These are phyloP conservation scores for Micractinium conductrix DNA, from an alignment of 139 green algal genomes.

Conservation along the genomic window DNA sequence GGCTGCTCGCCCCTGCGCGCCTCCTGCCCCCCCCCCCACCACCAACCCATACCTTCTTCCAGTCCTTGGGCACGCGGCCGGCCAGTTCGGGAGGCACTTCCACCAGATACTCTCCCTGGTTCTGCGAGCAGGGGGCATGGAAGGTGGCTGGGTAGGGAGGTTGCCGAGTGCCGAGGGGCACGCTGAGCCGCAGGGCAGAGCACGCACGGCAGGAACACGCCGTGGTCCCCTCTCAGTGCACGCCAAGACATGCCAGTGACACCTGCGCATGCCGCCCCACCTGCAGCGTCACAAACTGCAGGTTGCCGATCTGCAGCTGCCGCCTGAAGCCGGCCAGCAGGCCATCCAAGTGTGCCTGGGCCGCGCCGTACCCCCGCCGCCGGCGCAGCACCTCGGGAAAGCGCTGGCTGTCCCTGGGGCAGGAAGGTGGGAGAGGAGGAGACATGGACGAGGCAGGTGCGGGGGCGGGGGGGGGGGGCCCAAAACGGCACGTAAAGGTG, in stretches of 20 bases:
- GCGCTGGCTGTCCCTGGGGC: constrained; percentile 10
- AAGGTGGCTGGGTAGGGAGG: too few species aligned
- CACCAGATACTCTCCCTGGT: constrained; percentile 66
- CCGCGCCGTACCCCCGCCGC: constrained; percentile 30
- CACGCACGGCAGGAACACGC: too few species aligned
- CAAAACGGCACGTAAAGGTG: too few species aligned
- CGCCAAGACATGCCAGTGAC: too few species aligned
- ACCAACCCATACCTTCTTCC: constrained; percentile 71
- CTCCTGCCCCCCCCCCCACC: too few species aligned
- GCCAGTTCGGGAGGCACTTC: constrained; percentile 72
- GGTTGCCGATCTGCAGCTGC: constrained; percentile 35
- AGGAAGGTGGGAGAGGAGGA: background rate
- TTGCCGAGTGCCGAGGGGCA: too few species aligned
- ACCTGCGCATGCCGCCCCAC: background rate
- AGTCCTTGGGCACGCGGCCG: constrained; percentile 48
- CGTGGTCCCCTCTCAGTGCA: too few species aligned
- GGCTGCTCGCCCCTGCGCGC: background rate
- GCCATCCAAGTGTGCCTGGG: constrained; percentile 48
- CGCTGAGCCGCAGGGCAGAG: too few species aligned
- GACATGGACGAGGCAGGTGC: too few species aligned
- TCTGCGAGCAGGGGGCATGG: background rate
- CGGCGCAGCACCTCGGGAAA: constrained; percentile 57
- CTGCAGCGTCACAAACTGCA: constrained; percentile 58
- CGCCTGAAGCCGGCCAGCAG: constrained; percentile 56
- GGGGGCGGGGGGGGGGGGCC: too few species aligned